A percentile compares a stretch with the other conserved stretches of the same genome.
Evolutionary conservation across 2,329 filamentous ascomycete genomes (phyloP).

Genomic region (Talaromyces amestolkiae): DNA sequence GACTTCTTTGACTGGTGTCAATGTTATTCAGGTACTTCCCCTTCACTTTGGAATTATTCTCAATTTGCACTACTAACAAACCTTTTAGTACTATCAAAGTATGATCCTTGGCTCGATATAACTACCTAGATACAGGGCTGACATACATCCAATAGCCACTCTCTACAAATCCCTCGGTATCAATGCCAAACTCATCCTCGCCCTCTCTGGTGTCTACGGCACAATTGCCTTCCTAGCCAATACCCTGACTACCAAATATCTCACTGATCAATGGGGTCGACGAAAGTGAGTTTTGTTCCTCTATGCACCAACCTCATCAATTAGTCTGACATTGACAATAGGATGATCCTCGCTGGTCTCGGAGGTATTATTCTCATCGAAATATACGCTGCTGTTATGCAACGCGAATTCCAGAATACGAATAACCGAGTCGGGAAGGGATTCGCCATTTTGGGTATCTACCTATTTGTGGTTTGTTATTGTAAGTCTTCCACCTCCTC

Average conservation of each 20-base stretch:
- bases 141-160: conserved; percentile 41
- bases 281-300: conserved; percentile 43
- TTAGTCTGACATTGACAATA: conserved; percentile 22
- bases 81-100: conserved; percentile 35
- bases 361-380: conserved; percentile 54
- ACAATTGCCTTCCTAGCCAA: conserved; percentile 54
- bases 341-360: conserved; percentile 57
- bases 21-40: conserved; percentile 51
- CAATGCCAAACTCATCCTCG: conserved; percentile 50
- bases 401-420: conserved; percentile 55
- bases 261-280: conserved; percentile 59
- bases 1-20: conserved; percentile 57
- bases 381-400: conserved; percentile 61
- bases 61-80: neutral
- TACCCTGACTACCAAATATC: conserved; percentile 50
- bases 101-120: neutral
- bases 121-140: neutral
- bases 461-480: conserved; percentile 57
- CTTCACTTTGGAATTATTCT: neutral
- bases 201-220: conserved; percentile 55
- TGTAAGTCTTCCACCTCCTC: conserved; percentile 37
- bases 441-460: conserved; percentile 60
- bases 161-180: conserved; percentile 57
- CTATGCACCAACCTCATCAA: neutral
- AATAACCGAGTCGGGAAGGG: conserved; percentile 57